phyloP scores from a whole-genome alignment of 2,329 filamentous ascomycete genomes.

The Claviceps humidiphila region DNA sequence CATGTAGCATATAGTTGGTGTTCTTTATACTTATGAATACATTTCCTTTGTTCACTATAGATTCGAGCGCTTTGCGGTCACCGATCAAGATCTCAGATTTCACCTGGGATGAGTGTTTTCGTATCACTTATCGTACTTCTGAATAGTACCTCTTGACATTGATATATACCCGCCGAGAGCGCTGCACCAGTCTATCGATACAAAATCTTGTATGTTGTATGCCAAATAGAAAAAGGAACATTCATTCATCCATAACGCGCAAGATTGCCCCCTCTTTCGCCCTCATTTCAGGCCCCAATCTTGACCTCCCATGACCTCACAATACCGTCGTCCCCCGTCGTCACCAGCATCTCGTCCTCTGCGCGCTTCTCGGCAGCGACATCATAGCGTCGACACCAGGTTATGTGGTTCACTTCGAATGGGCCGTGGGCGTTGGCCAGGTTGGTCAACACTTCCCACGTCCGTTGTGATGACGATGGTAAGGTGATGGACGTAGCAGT shows the following conservation, averaged over 20 bases:
- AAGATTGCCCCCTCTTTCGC: too few species aligned
- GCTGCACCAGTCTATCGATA: too few species aligned
- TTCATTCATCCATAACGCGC: too few species aligned
- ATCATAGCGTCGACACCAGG: conserved; percentile 74
- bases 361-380: conserved; percentile 39
- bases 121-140: too few species aligned
- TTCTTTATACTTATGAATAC: background rate
- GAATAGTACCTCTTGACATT: too few species aligned
- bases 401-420: conserved; percentile 86
- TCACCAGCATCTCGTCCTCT: conserved; percentile 73
- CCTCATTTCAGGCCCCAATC: background rate
- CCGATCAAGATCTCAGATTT: too few species aligned
- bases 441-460: conserved; percentile 60
- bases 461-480: conserved; percentile 24
- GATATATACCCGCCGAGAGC: too few species aligned
- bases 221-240: too few species aligned
- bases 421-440: conserved; percentile 70
- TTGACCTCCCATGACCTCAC: conserved; percentile 69
- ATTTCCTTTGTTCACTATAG: background rate
- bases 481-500: background rate
- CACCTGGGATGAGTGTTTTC: too few species aligned
- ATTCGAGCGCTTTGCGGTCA: too few species aligned
- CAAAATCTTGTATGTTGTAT: too few species aligned
- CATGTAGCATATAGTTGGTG: conserved; percentile 4
- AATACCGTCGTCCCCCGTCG: conserved; percentile 82